phyloP scores from a whole-genome alignment of 495 filamentous ascomycete genomes.

The Neurospora sp. region DNA sequence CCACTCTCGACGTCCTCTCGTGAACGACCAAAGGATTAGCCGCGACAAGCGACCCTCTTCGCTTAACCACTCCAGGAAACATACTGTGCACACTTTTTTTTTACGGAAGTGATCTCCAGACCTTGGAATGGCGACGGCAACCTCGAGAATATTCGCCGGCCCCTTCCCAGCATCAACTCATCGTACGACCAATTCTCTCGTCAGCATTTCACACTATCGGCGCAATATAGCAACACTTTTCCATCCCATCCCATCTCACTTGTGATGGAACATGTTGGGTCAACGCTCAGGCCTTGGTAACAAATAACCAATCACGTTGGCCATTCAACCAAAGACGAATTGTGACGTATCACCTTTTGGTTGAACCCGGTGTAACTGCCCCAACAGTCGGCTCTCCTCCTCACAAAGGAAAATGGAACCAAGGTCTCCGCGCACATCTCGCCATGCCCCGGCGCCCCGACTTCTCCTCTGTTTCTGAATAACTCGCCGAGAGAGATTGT shows the following conservation, averaged over 20 bases:
- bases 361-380: background rate
- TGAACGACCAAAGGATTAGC: background rate
- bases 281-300: background rate
- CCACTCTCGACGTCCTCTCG: background rate
- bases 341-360: background rate
- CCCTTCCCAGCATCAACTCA: background rate
- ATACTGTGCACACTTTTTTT: background rate
- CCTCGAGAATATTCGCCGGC: background rate
- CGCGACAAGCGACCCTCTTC: constrained; percentile 5
- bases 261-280: background rate
- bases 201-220: background rate
- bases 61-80: background rate
- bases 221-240: background rate
- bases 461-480: background rate
- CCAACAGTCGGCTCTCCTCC: background rate
- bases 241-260: background rate
- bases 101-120: background rate
- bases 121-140: background rate
- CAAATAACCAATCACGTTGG: background rate
- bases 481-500: background rate
- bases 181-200: background rate
- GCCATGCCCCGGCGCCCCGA: background rate
- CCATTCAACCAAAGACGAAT: background rate
- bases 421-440: background rate
- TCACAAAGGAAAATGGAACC: background rate